A percentile compares a stretch with the other conserved stretches of the same genome.
Conservation (phyloP, 352 stramenopile species). For the Blastocystis sp. region DNA sequence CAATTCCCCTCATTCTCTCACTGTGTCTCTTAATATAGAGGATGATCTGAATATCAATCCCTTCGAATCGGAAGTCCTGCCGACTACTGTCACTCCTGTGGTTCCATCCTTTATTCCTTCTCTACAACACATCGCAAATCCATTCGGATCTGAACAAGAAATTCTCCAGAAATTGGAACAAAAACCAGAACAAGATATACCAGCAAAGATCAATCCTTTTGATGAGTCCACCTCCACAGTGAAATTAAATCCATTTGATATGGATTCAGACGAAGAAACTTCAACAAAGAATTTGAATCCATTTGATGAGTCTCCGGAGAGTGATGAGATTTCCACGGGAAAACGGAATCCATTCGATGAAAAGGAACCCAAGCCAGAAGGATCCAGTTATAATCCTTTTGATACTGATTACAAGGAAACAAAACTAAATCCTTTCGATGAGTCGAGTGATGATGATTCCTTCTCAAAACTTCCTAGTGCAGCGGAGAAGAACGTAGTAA, state of each 20-base stretch:
- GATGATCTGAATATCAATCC: no score
- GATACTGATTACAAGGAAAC: background rate
- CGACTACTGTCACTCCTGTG: no score
- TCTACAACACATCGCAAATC: no score
- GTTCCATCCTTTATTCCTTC: no score
- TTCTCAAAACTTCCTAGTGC: background rate
- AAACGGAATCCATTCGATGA: constrained; percentile 32
- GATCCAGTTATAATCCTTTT: no score
- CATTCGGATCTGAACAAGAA: no score
- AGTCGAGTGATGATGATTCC: background rate
- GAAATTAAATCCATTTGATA: constrained; percentile 10
- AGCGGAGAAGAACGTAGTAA: background rate
- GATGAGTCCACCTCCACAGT: background rate
- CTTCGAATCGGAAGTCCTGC: no score
- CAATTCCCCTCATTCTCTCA: no score
- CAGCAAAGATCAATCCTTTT: background rate
- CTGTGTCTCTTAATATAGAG: no score
- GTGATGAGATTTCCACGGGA: background rate
- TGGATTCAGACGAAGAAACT: constrained; percentile 5
- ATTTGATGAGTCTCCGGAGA: background rate
- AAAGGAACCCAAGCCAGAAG: background rate
- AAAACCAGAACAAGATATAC: background rate
- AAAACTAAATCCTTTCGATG: constrained; percentile 16
- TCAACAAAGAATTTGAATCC: background rate
- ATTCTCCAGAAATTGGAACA: background rate